A percentile compares a stretch with the other conserved stretches of the same genome.
These are phyloP conservation scores for Mantamonas sphyraenae DNA, from an alignment of 78 protist species.

Conservation along the genomic window DNA sequence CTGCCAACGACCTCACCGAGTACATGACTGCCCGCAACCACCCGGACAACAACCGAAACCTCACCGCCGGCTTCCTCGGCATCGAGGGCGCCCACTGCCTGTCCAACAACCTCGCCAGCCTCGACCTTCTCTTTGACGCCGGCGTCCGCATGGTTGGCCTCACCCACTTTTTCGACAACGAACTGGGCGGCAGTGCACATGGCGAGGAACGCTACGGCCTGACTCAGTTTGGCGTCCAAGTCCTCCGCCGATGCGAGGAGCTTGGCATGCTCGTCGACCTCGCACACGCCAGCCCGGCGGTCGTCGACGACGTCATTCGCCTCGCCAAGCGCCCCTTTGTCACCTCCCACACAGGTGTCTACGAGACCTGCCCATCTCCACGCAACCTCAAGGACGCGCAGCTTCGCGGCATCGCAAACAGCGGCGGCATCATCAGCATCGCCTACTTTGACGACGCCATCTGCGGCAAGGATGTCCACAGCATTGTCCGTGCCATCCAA, in stretches of 20 bases:
- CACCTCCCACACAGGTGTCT: not conserved
- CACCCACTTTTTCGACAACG: not conserved
- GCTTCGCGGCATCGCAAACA: not conserved
- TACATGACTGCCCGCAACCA: no score
- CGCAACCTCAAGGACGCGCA: not conserved
- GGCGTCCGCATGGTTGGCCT: not conserved
- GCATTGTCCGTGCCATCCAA: not conserved
- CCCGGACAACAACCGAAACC: no score
- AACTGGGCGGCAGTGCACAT: constrained; percentile 2
- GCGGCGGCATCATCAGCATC: not conserved
- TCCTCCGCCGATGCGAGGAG: not conserved
- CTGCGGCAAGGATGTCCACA: not conserved
- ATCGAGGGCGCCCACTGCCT: no score
- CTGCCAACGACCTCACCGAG: no score
- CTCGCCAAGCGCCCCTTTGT: not conserved
- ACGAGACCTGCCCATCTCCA: not conserved
- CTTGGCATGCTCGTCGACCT: not conserved
- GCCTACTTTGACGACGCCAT: not conserved
- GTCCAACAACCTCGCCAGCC: no score
- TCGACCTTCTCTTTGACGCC: not conserved
- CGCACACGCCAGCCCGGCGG: not conserved
- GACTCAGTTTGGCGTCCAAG: not conserved
- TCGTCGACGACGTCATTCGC: not conserved
- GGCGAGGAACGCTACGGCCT: not conserved
- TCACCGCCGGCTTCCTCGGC: no score